A percentile compares a stretch with the other conserved stretches of the same genome.
Evolutionary conservation across 169 alveolate species (phyloP).

Genomic region (Hepatocystis sp.): DNA sequence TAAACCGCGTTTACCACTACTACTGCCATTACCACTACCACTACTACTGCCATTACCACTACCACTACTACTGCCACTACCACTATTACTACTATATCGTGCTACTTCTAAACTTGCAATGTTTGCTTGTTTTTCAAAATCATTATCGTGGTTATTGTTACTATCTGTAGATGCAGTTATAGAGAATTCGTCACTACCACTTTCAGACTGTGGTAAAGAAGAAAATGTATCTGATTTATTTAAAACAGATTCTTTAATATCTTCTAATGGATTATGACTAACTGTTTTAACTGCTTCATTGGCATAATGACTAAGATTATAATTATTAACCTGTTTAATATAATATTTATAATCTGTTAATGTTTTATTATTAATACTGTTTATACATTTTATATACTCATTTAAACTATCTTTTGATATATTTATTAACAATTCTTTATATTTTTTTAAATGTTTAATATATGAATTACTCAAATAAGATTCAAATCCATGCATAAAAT

Average conservation of each 20-base stretch:
- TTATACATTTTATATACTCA: slow-evolving; percentile 58
- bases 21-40: neutral
- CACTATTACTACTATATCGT: neutral
- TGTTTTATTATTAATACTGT: slow-evolving; percentile 42
- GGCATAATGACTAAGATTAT: slow-evolving; percentile 42
- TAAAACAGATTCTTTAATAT: slow-evolving; percentile 48
- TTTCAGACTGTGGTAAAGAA: slow-evolving; percentile 22
- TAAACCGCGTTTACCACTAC: slow-evolving; percentile 3
- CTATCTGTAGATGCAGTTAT: slow-evolving; percentile 10
- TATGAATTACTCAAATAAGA: slow-evolving; percentile 6
- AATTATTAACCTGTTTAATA: slow-evolving; percentile 55
- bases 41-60: slow-evolving; percentile 7
- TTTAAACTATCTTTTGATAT: slow-evolving; percentile 51
- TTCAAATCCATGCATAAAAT: slow-evolving; percentile 17
- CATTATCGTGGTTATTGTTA: no score
- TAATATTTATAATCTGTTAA: slow-evolving; percentile 31
- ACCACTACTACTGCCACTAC: neutral
- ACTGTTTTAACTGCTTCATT: slow-evolving; percentile 35
- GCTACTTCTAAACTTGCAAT: neutral
- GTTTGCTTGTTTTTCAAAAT: no score
- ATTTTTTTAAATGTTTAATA: slow-evolving; percentile 39
- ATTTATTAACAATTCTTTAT: slow-evolving; percentile 49
- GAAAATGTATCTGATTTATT: slow-evolving; percentile 65
- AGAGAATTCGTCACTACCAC: slow-evolving; percentile 25
- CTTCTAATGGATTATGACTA: slow-evolving; percentile 34